phyloP scores from a whole-genome alignment of 495 filamentous ascomycete genomes.

The Bathelium albidoporum region DNA sequence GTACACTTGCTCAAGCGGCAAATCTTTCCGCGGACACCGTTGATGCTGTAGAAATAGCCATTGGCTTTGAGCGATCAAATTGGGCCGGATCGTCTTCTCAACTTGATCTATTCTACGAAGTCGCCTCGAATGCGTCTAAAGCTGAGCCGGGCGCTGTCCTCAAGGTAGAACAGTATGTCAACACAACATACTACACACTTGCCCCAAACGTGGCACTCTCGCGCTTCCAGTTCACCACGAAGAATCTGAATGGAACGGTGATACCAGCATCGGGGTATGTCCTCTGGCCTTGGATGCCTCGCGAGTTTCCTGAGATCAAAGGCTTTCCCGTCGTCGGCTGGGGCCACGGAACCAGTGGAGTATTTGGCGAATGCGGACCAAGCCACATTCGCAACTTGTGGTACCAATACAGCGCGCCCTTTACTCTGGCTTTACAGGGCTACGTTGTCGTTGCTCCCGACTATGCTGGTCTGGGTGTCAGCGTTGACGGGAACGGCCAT shows the following conservation, averaged over 20 bases:
- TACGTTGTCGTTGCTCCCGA: slow-evolving; percentile 48
- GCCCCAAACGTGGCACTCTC: slow-evolving; percentile 9
- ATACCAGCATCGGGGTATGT: slow-evolving; percentile 43
- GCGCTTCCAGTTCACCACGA: slow-evolving; percentile 37
- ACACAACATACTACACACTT: slow-evolving; percentile 12
- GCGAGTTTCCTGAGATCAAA: slow-evolving; percentile 13
- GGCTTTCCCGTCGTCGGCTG: slow-evolving; percentile 37
- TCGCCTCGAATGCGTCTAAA: neutral
- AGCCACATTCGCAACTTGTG: slow-evolving; percentile 37
- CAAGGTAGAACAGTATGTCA: slow-evolving; percentile 15
- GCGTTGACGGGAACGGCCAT: slow-evolving; percentile 20
- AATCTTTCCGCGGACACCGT: slow-evolving; percentile 7
- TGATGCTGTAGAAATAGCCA: slow-evolving; percentile 10
- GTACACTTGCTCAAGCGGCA: neutral
- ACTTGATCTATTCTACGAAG: slow-evolving; percentile 11
- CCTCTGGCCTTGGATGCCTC: slow-evolving; percentile 40
- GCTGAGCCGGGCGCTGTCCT: slow-evolving; percentile 13
- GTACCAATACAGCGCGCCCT: slow-evolving; percentile 37
- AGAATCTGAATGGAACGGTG: slow-evolving; percentile 35
- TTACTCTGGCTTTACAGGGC: slow-evolving; percentile 37
- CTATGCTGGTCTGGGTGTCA: slow-evolving; percentile 45
- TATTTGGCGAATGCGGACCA: slow-evolving; percentile 35
- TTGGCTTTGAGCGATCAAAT: slow-evolving; percentile 13
- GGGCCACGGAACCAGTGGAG: slow-evolving; percentile 45
- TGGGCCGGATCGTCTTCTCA: slow-evolving; percentile 7